These are phyloP conservation scores for Acanthamoeba royreba DNA, from an alignment of 208 protist genomes.

Conservation along the genomic window DNA sequence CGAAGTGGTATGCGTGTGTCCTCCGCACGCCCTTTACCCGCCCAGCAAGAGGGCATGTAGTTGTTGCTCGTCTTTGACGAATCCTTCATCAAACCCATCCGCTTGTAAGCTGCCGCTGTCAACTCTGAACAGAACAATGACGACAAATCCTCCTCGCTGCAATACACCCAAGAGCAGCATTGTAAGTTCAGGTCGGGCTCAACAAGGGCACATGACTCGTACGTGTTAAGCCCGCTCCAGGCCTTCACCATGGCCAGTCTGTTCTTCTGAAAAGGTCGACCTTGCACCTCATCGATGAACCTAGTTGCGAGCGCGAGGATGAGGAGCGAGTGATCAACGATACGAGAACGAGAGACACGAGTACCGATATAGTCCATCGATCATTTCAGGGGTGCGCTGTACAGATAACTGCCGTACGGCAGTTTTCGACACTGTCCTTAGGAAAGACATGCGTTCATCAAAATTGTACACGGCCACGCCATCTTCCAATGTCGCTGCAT, in stretches of 20 bases:
- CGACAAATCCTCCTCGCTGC: conserved; percentile 18
- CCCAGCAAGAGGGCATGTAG: conserved; percentile 35
- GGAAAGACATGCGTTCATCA: background rate
- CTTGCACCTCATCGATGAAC: conserved; percentile 32
- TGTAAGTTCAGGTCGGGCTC: background rate
- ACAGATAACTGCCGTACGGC: background rate
- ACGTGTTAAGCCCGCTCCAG: conserved; percentile 14
- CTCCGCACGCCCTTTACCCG: background rate
- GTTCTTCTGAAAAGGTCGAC: conserved; percentile 7
- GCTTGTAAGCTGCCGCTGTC: conserved; percentile 7
- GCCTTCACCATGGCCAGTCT: conserved; percentile 1
- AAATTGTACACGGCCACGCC: conserved; percentile 30
- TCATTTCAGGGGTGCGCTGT: background rate
- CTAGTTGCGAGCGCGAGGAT: background rate
- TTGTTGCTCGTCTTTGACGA: conserved; percentile 2
- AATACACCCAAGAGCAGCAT: background rate
- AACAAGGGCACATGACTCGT: background rate
- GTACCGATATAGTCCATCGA: background rate
- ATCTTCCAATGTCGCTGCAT: background rate
- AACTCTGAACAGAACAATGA: conserved; percentile 11
- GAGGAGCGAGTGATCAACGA: background rate
- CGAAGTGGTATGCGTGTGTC: background rate
- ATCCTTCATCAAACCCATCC: background rate
- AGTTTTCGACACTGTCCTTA: background rate
- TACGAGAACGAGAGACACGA: background rate